Percentiles rank a stretch among this genome's conserved stretches.
phyloP scores from a whole-genome alignment of 2,329 filamentous ascomycete genomes.

The Cordyceps tenuipes region DNA sequence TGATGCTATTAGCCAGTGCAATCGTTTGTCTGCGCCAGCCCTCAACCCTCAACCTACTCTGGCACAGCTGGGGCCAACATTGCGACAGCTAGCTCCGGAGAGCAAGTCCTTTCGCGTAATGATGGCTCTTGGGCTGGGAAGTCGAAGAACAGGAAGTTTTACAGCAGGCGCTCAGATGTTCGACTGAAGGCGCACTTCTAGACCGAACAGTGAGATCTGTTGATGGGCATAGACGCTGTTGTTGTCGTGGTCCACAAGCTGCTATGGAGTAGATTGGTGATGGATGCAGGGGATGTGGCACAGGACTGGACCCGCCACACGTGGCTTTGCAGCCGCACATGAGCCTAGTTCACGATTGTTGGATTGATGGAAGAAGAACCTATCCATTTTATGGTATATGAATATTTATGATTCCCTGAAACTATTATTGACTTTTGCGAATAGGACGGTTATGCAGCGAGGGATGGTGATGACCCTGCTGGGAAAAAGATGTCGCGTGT shows the following conservation, averaged over 20 bases:
- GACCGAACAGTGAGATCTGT: background rate
- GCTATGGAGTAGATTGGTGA: conserved; percentile 10
- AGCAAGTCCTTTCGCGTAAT: conserved; percentile 14
- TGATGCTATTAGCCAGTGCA: conserved; percentile 6
- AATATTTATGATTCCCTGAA: no score
- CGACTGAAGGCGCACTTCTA: background rate
- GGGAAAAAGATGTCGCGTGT: no score
- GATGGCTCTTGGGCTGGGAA: background rate
- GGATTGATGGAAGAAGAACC: no score
- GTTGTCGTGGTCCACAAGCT: conserved; percentile 3
- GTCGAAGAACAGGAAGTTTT: background rate
- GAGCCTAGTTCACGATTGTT: no score
- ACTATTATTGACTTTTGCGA: no score
- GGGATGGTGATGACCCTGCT: no score
- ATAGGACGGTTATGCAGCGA: no score
- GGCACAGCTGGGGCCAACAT: conserved; percentile 71
- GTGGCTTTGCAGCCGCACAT: background rate
- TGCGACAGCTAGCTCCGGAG: conserved; percentile 25
- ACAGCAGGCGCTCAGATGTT: background rate
- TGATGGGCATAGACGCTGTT: conserved; percentile 1
- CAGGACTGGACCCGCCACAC: conserved; percentile 10
- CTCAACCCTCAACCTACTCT: conserved; percentile 50
- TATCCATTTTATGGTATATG: no score
- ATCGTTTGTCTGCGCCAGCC: conserved; percentile 10
- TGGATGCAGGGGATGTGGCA: conserved; percentile 11